Conservation (phyloP, 257 asterid genomes). For the Pogostemon cablin region DNA sequence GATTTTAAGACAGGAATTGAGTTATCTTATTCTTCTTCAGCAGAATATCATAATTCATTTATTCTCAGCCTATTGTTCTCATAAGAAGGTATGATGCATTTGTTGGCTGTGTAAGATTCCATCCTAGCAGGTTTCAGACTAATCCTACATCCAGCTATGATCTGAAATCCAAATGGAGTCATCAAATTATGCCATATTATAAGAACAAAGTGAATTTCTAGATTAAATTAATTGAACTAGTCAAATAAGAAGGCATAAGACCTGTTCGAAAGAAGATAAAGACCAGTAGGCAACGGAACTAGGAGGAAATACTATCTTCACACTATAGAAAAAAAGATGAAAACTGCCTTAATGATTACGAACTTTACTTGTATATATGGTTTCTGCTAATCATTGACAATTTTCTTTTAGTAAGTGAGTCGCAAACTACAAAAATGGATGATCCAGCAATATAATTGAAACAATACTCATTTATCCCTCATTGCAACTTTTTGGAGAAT, state of each 20-base stretch:
- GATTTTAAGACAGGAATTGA: background rate
- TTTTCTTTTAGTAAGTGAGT: background rate
- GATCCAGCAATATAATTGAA: constrained; percentile 13
- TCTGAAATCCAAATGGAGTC: constrained; percentile 5
- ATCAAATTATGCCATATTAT: background rate
- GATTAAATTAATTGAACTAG: background rate
- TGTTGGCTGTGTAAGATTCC: constrained; percentile 8
- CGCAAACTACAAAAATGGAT: constrained; percentile 8
- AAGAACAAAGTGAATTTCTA: constrained; percentile 15
- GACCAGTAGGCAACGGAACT: constrained; percentile 14
- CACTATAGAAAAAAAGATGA: constrained; percentile 1
- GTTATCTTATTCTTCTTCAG: background rate
- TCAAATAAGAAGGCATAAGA: constrained; percentile 7
- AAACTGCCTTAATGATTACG: constrained; percentile 1
- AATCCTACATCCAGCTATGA: constrained; percentile 4
- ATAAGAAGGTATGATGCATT: constrained; percentile 1
- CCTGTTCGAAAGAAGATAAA: background rate
- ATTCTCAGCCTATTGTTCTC: background rate
- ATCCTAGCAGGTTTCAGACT: constrained; percentile 7
- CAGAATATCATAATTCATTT: background rate
- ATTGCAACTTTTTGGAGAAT: background rate
- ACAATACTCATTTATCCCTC: constrained; percentile 13
- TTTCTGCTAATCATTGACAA: constrained; percentile 11
- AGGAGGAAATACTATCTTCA: background rate
- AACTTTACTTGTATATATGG: constrained; percentile 12